Conservation (phyloP, 179 eudicot species). For the Actinidia arguta region DNA sequence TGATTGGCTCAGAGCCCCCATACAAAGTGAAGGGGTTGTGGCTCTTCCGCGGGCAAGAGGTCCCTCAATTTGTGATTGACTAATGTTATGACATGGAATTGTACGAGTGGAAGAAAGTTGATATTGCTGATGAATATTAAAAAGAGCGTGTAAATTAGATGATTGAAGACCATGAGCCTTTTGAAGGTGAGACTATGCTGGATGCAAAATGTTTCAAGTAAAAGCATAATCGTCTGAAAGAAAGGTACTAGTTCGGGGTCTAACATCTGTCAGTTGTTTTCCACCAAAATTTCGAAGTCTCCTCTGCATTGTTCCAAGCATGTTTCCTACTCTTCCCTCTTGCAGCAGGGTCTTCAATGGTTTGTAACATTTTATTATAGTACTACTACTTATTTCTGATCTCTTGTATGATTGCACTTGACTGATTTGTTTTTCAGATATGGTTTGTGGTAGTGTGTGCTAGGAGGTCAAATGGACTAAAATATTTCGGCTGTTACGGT, state of each 20-base stretch:
- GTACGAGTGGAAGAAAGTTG: conserved; percentile 77
- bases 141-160: conserved; percentile 75
- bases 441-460: too few relatives aligned
- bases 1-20: conserved; percentile 68
- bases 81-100: conserved; percentile 89
- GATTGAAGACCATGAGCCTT: conserved; percentile 86
- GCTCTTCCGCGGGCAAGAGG: conserved; percentile 82
- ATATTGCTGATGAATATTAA: conserved; percentile 67
- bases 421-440: too few relatives aligned
- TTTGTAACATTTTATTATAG: too few relatives aligned
- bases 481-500: too few relatives aligned
- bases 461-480: too few relatives aligned
- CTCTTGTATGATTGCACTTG: too few relatives aligned
- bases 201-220: conserved; percentile 88
- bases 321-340: too few relatives aligned
- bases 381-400: too few relatives aligned
- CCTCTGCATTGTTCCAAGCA: too few relatives aligned
- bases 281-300: too few relatives aligned
- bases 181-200: conserved; percentile 68
- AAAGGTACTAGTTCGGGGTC: neutral
- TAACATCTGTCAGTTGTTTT: neutral
- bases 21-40: conserved; percentile 82
- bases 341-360: too few relatives aligned
- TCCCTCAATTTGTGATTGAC: conserved; percentile 76
- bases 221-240: neutral